Base-by-base conservation (phyloP, 2,329 filamentous ascomycete species). In the Diaporthe citriasiana region DNA sequence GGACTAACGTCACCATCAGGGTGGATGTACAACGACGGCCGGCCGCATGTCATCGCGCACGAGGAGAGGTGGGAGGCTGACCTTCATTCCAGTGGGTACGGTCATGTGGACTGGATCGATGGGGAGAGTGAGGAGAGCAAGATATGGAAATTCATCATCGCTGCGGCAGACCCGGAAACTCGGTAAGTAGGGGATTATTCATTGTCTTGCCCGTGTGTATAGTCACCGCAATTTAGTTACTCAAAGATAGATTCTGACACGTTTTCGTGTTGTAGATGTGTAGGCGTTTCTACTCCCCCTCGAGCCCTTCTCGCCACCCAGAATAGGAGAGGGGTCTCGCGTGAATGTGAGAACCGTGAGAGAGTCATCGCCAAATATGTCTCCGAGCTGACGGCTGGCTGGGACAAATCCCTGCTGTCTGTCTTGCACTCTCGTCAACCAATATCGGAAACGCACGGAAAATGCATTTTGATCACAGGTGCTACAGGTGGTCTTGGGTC, bases 401-500 rank as follows among this genome's bases (percentile, higher is more conserved):
- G 55, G 55, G 55, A 57, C 22, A 57, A n/a, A 12, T n/a, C 55
- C 5, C n/a, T 57, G 55, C 33, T 57, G 55, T 9, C 10, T 38
- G 55, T 12, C 13, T 12, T 17, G 15, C 57, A 60, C 0, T 22
- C 38, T 25, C 38, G 4, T 10, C 38, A 15, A 30, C 38, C 15
- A 42, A 7, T 12, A 3, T 19, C 33, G 19, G 5, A 35, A 17
- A 73, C 38, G 12, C 8, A 10, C 6, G 66, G 55, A 4, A 66
- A n/a, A 5, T 71, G 27, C 9, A 80, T 86, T 1, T 73, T 85
- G 0, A 77, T 87, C 5, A 86, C 84, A 1, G 84, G 84, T 8
- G 81, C 80, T 0, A 79, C 84, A 0, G 85, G 85, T 2, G 82
- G 82, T 66, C 77, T 86, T 0, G 85, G 84, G 1, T 59, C 77